Evolutionary conservation across 371 early-diverging fungal species (phyloP).

Genomic region (Cokeromyces recurvatus): DNA sequence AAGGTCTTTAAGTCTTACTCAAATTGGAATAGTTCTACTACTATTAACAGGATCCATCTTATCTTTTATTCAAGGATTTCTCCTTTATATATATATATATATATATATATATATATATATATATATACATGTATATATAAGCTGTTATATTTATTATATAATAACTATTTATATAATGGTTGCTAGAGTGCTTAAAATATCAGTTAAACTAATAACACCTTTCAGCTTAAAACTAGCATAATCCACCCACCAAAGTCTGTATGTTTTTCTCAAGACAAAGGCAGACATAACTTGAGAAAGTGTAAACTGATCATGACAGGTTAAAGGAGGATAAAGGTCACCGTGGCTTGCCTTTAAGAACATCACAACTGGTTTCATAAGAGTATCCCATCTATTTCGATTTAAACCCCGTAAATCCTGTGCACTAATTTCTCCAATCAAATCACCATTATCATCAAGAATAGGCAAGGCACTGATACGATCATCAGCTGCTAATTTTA

Average conservation of each 20-base stretch:
- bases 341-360: conserved; percentile 44
- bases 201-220: conserved; percentile 47
- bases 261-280: conserved; percentile 45
- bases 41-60: no score
- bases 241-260: conserved; percentile 58
- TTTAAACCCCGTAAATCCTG: conserved; percentile 61
- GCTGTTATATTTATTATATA: no score
- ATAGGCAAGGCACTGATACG: conserved; percentile 49
- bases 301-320: conserved; percentile 52
- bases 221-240: conserved; percentile 38
- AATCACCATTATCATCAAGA: conserved; percentile 36
- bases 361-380: conserved; percentile 43
- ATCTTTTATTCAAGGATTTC: no score
- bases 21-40: no score
- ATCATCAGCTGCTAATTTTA: conserved; percentile 34
- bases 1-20: no score
- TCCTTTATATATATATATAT: no score
- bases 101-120: no score
- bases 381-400: conserved; percentile 37
- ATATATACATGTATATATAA: no score
- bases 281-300: conserved; percentile 56
- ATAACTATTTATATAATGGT: no score
- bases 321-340: conserved; percentile 42
- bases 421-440: conserved; percentile 57
- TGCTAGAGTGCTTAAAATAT: conserved; percentile 17